phyloP scores from a whole-genome alignment of 2,329 filamentous ascomycete genomes.

The Scedosporium boydii region DNA sequence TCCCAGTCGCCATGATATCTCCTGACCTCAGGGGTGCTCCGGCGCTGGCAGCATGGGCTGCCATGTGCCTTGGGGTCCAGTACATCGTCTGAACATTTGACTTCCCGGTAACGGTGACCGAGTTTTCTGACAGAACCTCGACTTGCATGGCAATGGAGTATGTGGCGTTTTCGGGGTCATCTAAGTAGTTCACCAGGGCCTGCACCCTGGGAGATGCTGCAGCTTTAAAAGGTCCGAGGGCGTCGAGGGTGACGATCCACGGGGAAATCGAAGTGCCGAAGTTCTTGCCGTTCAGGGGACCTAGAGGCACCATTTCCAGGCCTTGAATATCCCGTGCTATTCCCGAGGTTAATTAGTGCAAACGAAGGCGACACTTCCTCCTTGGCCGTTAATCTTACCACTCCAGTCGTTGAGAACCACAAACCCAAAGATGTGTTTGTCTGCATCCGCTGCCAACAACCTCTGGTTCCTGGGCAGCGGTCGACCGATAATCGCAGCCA shows the following conservation, averaged over 20 bases:
- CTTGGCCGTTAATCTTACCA: slow-evolving; percentile 25
- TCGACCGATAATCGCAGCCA: slow-evolving; percentile 58
- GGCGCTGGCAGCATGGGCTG: slow-evolving; percentile 63
- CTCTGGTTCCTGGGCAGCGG: background rate
- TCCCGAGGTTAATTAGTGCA: slow-evolving; percentile 36
- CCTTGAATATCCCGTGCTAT: slow-evolving; percentile 46
- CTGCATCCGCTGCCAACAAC: slow-evolving; percentile 41
- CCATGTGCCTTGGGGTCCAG: slow-evolving; percentile 48
- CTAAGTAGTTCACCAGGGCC: slow-evolving; percentile 38
- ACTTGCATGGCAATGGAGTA: slow-evolving; percentile 22
- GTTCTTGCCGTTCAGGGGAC: slow-evolving; percentile 48
- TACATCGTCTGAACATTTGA: slow-evolving; percentile 23
- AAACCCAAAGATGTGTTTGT: slow-evolving; percentile 61
- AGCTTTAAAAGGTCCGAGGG: slow-evolving; percentile 32
- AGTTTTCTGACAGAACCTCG: slow-evolving; percentile 19
- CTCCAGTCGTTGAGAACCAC: slow-evolving; percentile 52
- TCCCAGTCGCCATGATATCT: slow-evolving; percentile 53
- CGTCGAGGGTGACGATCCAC: slow-evolving; percentile 48
- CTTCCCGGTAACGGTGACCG: slow-evolving; percentile 24
- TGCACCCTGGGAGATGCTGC: slow-evolving; percentile 53
- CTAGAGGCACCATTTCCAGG: slow-evolving; percentile 46
- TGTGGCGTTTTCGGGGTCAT: slow-evolving; percentile 23
- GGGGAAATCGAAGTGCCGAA: slow-evolving; percentile 46
- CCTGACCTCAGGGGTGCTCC: slow-evolving; percentile 62
- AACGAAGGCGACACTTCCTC: slow-evolving; percentile 46